Evolutionary conservation across 176 grass and related monocot species (phyloP).

Genomic region (Secale cereale): DNA sequence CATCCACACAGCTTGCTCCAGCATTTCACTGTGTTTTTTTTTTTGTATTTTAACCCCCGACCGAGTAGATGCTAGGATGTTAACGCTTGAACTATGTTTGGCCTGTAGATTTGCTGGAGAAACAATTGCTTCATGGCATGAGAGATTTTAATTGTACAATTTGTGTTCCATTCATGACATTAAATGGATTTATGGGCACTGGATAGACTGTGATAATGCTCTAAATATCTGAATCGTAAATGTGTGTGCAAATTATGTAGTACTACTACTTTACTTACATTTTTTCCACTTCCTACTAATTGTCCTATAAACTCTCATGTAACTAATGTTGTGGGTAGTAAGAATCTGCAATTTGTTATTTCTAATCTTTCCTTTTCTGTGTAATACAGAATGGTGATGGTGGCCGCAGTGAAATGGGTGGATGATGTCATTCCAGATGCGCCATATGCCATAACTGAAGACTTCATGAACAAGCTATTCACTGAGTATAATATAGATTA

Average conservation of each 20-base stretch:
- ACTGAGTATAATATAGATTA: slow-evolving; percentile 92
- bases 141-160: not conserved
- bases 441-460: slow-evolving; percentile 88
- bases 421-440: slow-evolving; percentile 85
- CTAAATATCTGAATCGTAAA: not conserved
- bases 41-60: not conserved
- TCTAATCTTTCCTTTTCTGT: not conserved
- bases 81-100: not conserved
- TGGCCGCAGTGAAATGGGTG: slow-evolving; percentile 82
- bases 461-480: slow-evolving; percentile 93
- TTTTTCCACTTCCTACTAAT: not conserved
- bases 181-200: not conserved
- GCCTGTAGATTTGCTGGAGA: not conserved
- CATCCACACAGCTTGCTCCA: not conserved
- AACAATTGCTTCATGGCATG: not conserved
- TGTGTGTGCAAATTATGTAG: not conserved
- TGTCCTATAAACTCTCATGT: not conserved
- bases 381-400: slow-evolving; percentile 73
- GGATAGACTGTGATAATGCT: not conserved
- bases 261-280: not conserved
- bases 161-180: not conserved
- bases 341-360: not conserved
- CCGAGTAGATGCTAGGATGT: not conserved
- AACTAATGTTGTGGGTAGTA: not conserved
- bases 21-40: not conserved